Evolutionary conservation across 768 basidiomycete genomes (phyloP).

Genomic region (Xerocomus potaroensis): DNA sequence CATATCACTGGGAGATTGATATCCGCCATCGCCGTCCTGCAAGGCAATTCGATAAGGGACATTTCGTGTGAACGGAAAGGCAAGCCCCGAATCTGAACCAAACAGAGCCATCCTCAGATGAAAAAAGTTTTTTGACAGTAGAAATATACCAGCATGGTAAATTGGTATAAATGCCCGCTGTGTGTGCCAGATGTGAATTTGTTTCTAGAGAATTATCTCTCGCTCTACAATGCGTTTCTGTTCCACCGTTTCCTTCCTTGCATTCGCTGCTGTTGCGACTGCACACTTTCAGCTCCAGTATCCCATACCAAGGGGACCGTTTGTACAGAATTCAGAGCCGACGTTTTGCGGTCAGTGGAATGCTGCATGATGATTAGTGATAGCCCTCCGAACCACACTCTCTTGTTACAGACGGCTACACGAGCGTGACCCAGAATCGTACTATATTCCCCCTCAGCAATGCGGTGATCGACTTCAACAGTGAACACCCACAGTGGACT

Average conservation of each 20-base stretch:
- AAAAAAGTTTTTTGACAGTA: constrained; percentile 2
- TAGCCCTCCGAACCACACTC: background rate
- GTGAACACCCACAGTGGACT: background rate
- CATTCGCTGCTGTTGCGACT: constrained; percentile 36
- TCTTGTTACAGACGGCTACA: constrained; percentile 46
- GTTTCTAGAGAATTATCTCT: background rate
- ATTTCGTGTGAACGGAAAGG: too few relatives aligned
- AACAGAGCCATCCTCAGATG: constrained; percentile 20
- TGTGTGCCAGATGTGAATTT: background rate
- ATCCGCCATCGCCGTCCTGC: too few relatives aligned
- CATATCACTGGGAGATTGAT: too few relatives aligned
- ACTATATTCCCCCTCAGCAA: constrained; percentile 63
- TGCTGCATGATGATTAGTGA: background rate
- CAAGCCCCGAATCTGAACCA: background rate
- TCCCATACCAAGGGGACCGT: constrained; percentile 34
- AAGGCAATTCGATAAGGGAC: too few relatives aligned
- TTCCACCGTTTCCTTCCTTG: constrained; percentile 33
- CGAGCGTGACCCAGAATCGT: constrained; percentile 44
- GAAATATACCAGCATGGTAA: too few relatives aligned
- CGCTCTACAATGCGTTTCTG: constrained; percentile 34
- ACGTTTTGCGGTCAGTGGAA: constrained; percentile 53
- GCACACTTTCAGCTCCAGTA: constrained; percentile 83
- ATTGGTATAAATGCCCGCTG: constrained; percentile 7
- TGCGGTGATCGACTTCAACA: constrained; percentile 46
- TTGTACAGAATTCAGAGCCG: constrained; percentile 29